Percentiles rank a stretch among this genome's conserved stretches.
phyloP scores from a whole-genome alignment of 2,329 filamentous ascomycete genomes.

The Tolypocladium capitatum region DNA sequence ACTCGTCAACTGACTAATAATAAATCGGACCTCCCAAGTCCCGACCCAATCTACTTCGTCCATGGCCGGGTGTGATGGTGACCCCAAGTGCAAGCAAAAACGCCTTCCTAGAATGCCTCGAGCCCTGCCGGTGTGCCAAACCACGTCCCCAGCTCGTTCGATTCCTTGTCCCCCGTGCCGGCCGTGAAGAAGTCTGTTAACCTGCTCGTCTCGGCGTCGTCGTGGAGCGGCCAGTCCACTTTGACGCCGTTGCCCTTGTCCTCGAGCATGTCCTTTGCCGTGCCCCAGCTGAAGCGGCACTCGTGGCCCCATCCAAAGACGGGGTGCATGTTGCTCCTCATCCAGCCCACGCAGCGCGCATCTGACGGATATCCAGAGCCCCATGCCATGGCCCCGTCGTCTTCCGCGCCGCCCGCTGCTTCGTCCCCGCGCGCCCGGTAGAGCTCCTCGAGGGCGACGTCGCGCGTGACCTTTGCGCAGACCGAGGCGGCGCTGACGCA shows the following conservation, averaged over 20 bases:
- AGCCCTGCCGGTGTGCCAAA: slow-evolving; percentile 61
- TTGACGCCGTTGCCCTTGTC: slow-evolving; percentile 52
- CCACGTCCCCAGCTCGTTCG: slow-evolving; percentile 64
- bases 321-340: slow-evolving; percentile 78
- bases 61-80: not conserved
- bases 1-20: too few species aligned
- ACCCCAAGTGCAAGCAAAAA: not conserved
- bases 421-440: slow-evolving; percentile 35
- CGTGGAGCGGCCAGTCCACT: slow-evolving; percentile 73
- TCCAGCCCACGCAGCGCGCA: slow-evolving; percentile 64
- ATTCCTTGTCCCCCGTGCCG: slow-evolving; percentile 26
- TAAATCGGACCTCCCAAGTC: too few species aligned
- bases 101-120: slow-evolving; percentile 44
- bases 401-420: slow-evolving; percentile 16
- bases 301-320: slow-evolving; percentile 92
- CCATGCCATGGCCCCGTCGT: slow-evolving; percentile 45
- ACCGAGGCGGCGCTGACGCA: slow-evolving; percentile 90
- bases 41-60: too few species aligned
- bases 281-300: slow-evolving; percentile 92
- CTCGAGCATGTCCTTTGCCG: slow-evolving; percentile 85
- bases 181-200: slow-evolving; percentile 64
- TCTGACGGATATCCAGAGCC: slow-evolving; percentile 93
- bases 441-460: slow-evolving; percentile 73
- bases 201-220: slow-evolving; percentile 53
- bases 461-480: slow-evolving; percentile 89